phyloP scores from a whole-genome alignment of 2,329 filamentous ascomycete species.

The Fusarium clavum region DNA sequence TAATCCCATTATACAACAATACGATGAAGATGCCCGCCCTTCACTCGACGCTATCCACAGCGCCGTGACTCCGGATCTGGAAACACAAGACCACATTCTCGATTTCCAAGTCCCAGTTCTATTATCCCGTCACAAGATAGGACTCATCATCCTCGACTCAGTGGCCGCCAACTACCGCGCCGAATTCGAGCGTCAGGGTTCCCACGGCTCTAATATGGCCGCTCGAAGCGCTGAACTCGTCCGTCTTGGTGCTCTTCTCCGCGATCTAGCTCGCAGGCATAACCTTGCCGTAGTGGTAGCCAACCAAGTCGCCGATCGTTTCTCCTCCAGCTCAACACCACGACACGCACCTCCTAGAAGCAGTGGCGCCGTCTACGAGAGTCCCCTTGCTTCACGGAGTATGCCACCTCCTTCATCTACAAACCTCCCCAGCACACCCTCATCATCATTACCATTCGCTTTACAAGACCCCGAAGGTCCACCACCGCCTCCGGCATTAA shows the following conservation, averaged over 20 bases:
- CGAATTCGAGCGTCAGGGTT: conserved; percentile 76
- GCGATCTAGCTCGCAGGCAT: conserved; percentile 78
- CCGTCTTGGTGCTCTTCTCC: conserved; percentile 78
- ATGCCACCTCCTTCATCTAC: conserved; percentile 49
- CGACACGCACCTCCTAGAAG: conserved; percentile 40
- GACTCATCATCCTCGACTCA: conserved; percentile 88
- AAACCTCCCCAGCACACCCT: conserved; percentile 51
- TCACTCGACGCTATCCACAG: conserved; percentile 82
- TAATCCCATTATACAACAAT: conserved; percentile 68
- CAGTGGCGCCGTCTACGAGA: conserved; percentile 55
- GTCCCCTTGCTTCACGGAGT: conserved; percentile 62
- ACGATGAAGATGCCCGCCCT: conserved; percentile 54
- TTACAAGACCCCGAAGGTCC: conserved; percentile 47
- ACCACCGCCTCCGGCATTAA: conserved; percentile 65
- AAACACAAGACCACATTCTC: conserved; percentile 95
- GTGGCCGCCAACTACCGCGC: conserved; percentile 96
- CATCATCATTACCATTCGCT: conserved; percentile 55
- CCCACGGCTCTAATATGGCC: conserved; percentile 71
- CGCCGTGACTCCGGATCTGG: conserved; percentile 87
- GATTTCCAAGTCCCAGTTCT: conserved; percentile 92
- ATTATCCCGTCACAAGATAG: conserved; percentile 78
- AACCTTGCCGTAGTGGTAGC: conserved; percentile 88
- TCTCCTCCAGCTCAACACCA: conserved; percentile 55
- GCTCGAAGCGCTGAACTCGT: conserved; percentile 81
- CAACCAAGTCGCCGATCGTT: conserved; percentile 95